Evolutionary conservation across 257 asterid species (phyloP).

Genomic region (Solanum pinnatisectum): DNA sequence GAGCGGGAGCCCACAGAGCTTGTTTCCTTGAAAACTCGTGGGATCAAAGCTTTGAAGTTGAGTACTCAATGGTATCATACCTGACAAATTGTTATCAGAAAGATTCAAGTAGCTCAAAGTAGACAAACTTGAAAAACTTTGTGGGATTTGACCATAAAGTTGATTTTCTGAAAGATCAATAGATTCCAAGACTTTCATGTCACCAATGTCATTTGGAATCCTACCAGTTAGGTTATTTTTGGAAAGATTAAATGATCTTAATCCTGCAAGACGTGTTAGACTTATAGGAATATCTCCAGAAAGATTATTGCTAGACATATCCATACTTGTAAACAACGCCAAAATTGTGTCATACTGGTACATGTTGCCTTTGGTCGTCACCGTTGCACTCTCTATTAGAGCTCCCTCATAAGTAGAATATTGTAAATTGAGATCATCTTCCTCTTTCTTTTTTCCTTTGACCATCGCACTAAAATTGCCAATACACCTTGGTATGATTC

Average conservation of each 20-base stretch:
- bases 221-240: too few species aligned
- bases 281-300: slow-evolving; percentile 17
- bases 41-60: slow-evolving; percentile 4
- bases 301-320: slow-evolving; percentile 17
- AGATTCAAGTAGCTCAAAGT: background rate
- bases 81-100: slow-evolving; percentile 8
- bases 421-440: accelerated
- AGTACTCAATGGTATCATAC: background rate
- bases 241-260: too few species aligned
- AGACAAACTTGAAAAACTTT: too few species aligned
- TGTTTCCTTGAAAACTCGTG: too few species aligned
- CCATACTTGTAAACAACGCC: slow-evolving; percentile 2
- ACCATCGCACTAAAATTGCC: background rate
- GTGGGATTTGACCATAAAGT: too few species aligned
- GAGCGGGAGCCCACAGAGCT: too few species aligned
- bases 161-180: background rate
- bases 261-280: background rate
- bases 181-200: slow-evolving; percentile 3
- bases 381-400: background rate
- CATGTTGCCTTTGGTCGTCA: background rate
- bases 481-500: too few species aligned
- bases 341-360: background rate
- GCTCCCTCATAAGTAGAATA: background rate
- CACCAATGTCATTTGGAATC: background rate
- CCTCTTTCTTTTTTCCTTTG: background rate